Base-by-base conservation (phyloP, 2,329 filamentous ascomycete genomes). In the Allantophomopsis cytisporea region DNA sequence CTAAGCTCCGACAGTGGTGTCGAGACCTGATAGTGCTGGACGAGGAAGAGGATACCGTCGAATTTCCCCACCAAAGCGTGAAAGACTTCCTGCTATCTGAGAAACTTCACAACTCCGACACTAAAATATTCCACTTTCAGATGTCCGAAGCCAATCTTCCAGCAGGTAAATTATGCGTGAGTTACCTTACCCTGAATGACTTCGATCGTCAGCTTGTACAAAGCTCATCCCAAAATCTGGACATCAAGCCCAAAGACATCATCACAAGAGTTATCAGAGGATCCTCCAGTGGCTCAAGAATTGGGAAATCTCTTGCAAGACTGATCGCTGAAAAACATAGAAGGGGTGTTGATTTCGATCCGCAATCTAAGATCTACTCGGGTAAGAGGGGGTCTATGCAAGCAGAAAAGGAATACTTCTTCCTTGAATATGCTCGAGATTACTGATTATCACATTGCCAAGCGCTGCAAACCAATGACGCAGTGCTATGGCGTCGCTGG, bases 131-230 rank as follows among this genome's bases (percentile, higher is more conserved):
- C 39, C 43, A 45, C 35, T 44, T 62, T n/a, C 34, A 53, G 7
- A 5, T 45, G 3, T 18, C 45, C 12, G 45, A 52, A 12, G 51
- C 47, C 2, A 48, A 63, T 39, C 47, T 52, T 20, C 36, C 49
- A 5, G 40, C 58, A 32, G 58, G 58, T 3, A 54, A 60, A 23
- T 52, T 60, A 35, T 63, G 61, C 43, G 35, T 62, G 12, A 60
- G 59, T 0, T 65, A 64, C 42, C 54, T 65, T 14, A 45, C 56
- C 8, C 61, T 61, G 37, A 56, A 52, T 31, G 57, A 63, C 33
- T 64, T 64, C 31, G 53, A 62, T 38, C 55, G 49, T 2, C 45
- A 40, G 17, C 38, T 54, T 7, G 3, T 59, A 13, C 41, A 38
- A 36, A 38, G 37, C 40, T 21, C 35, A 5, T 5, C 5, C 20